Evolutionary conservation across 2,329 filamentous ascomycete genomes (phyloP).

Genomic region (Delphinella strobiligena): DNA sequence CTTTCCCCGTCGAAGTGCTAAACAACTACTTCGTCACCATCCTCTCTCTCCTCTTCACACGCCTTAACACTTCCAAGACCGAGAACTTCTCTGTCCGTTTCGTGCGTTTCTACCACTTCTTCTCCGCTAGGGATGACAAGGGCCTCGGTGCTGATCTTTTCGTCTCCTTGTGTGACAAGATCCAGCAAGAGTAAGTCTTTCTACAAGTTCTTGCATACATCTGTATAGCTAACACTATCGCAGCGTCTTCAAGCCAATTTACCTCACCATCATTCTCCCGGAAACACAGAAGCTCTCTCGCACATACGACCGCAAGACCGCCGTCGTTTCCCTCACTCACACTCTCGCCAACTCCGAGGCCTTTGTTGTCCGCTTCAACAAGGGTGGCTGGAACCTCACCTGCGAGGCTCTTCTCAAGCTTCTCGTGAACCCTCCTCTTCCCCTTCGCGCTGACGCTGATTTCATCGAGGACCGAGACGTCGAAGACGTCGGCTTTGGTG

Average conservation of each 20-base stretch:
- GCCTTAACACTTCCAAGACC: slow-evolving; percentile 59
- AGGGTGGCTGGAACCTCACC: slow-evolving; percentile 84
- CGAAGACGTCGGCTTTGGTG: slow-evolving; percentile 87
- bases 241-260: slow-evolving; percentile 71
- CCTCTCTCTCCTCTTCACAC: slow-evolving; percentile 67
- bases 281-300: slow-evolving; percentile 80
- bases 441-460: slow-evolving; percentile 49
- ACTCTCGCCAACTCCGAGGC: slow-evolving; percentile 75
- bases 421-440: slow-evolving; percentile 75
- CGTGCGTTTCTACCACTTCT: slow-evolving; percentile 86
- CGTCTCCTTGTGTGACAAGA: slow-evolving; percentile 66
- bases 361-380: slow-evolving; percentile 58
- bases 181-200: slow-evolving; percentile 52
- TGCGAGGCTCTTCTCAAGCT: slow-evolving; percentile 82
- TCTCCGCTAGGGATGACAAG: slow-evolving; percentile 65
- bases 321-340: slow-evolving; percentile 86
- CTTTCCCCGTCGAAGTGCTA: slow-evolving; percentile 61
- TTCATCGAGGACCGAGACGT: slow-evolving; percentile 78
- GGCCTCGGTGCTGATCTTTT: slow-evolving; percentile 91
- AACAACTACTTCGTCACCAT: slow-evolving; percentile 70
- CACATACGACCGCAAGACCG: slow-evolving; percentile 83
- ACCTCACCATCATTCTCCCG: slow-evolving; percentile 74
- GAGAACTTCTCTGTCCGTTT: slow-evolving; percentile 81
- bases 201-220: background rate
- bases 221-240: slow-evolving; percentile 12